Percentiles rank a stretch among this genome's conserved stretches.
These are phyloP conservation scores for Castanea mollissima DNA, from an alignment of 306 rosid species.

Conservation along the genomic window DNA sequence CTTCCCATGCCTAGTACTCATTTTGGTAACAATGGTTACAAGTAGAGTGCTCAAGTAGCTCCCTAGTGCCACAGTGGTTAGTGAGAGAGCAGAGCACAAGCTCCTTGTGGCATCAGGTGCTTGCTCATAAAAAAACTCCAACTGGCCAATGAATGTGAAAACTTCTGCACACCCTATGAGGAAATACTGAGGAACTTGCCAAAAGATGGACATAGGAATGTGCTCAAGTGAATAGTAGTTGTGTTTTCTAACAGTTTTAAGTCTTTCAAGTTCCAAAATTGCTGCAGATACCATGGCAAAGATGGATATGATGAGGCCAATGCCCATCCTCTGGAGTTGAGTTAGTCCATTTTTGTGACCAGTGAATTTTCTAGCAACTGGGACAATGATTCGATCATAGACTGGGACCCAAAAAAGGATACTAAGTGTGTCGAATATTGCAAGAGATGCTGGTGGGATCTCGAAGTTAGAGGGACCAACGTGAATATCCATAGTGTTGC, in stretches of 20 bases:
- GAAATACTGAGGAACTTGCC: slow-evolving; percentile 61
- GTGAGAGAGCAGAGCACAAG: slow-evolving; percentile 46
- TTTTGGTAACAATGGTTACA: slow-evolving; percentile 35
- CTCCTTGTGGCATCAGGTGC: slow-evolving; percentile 60
- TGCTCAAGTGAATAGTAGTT: slow-evolving; percentile 30
- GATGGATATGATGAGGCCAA: slow-evolving; percentile 50
- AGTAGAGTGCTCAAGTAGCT: slow-evolving; percentile 52
- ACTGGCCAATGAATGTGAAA: slow-evolving; percentile 41
- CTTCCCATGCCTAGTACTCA: slow-evolving; percentile 29
- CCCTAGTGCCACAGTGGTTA: slow-evolving; percentile 46
- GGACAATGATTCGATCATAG: slow-evolving; percentile 59
- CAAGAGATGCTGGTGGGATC: slow-evolving; percentile 73
- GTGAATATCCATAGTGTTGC: slow-evolving; percentile 50
- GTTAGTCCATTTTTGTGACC: slow-evolving; percentile 50
- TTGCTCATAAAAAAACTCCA: slow-evolving; percentile 55
- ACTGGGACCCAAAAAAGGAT: slow-evolving; percentile 90
- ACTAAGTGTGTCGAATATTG: slow-evolving; percentile 72
- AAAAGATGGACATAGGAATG: slow-evolving; percentile 47
- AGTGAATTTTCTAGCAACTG: slow-evolving; percentile 39
- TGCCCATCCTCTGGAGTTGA: slow-evolving; percentile 56
- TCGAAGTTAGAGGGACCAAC: slow-evolving; percentile 44
- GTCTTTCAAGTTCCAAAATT: slow-evolving; percentile 40
- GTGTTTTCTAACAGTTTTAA: slow-evolving; percentile 27
- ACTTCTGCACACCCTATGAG: slow-evolving; percentile 54
- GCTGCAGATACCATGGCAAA: slow-evolving; percentile 43